These are phyloP conservation scores for Butyriboletus pseudospeciosus DNA, from an alignment of 1,284 basidiomycete genomes.

Conservation along the genomic window DNA sequence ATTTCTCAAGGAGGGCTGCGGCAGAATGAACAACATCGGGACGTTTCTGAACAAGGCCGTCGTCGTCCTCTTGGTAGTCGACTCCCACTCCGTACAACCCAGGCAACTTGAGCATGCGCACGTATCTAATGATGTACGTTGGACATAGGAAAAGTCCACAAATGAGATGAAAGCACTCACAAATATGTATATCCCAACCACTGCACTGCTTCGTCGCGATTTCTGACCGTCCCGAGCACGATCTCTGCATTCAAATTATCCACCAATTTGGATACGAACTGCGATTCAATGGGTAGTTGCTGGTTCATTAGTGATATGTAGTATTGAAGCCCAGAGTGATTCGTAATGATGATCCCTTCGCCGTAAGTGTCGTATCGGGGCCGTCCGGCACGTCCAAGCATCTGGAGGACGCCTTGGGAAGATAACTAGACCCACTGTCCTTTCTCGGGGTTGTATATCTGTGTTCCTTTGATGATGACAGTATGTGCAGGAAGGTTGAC, in stretches of 20 bases:
- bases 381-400: conserved; percentile 97
- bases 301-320: conserved; percentile 93
- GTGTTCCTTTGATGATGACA: conserved; percentile 99
- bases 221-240: conserved; percentile 92
- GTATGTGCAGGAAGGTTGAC: conserved; percentile 98
- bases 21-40: conserved; percentile 95
- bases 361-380: conserved; percentile 98
- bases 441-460: conserved; percentile 99
- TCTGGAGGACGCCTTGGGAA: conserved; percentile 95
- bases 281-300: conserved; percentile 95
- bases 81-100: conserved; percentile 85
- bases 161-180: conserved; percentile 45
- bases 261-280: conserved; percentile 88
- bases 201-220: conserved; percentile 95
- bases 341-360: conserved; percentile 99
- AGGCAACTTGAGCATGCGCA: conserved; percentile 93
- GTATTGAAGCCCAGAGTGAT: conserved; percentile 95
- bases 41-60: conserved; percentile 84
- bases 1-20: conserved; percentile 91
- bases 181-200: conserved; percentile 96
- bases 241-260: conserved; percentile 99
- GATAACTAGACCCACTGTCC: conserved; percentile 97
- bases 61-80: conserved; percentile 89
- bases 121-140: conserved; percentile 55
- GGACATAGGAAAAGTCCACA: conserved; percentile 4